Base-by-base conservation (phyloP, 768 basidiomycete genomes). In the Dacryopinax primogenitus region DNA sequence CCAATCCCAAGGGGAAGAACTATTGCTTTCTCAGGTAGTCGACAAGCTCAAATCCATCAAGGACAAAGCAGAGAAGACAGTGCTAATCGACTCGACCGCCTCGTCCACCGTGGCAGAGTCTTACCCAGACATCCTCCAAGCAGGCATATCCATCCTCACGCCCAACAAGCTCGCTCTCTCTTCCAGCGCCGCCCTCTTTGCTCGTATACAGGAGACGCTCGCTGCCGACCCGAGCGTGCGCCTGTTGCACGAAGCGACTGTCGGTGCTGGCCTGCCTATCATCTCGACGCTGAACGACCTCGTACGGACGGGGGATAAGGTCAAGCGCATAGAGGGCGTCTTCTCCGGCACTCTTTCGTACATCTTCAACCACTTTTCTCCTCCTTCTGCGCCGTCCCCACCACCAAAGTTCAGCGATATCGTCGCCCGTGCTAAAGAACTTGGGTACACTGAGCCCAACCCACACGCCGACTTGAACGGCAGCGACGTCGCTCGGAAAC, bases 361-460 rank as follows among this genome's bases (percentile, higher is more conserved):
- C 78, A 98, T 99, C 77, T 99, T 99, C 82, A 98, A 98, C 78
- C 86, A 92, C 68, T 91, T 93, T 78, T 86, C 90, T 1, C 51
- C 51, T 30, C 26, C 51, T 58, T 4, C 26, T 13, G 9, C 26
- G 26, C 51, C 11, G 3, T 11, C 12, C 13, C 15, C 12, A 86
- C 84, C 2, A 85, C 83, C 1, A 80, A 81, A 51, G 77, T 98
- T 99, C 77, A 95, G 92, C 3, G 86, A 90, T 28, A 86, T 98
- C 35, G 95, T 99, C 64, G 83, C 83, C 66, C 75, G 85, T 36
- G 96, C 96, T 3, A 86, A 91, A 61, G 88, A 90, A 71, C 90
- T 91, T 70, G 96, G 96, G 0, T 99, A 94, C 76, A 99, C 96
- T 93, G 96, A 99, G 79, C 96, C 96, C 3, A 91, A 99, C 74